phyloP scores from a whole-genome alignment of 768 basidiomycete genomes.

The Tubosaeta sp. region DNA sequence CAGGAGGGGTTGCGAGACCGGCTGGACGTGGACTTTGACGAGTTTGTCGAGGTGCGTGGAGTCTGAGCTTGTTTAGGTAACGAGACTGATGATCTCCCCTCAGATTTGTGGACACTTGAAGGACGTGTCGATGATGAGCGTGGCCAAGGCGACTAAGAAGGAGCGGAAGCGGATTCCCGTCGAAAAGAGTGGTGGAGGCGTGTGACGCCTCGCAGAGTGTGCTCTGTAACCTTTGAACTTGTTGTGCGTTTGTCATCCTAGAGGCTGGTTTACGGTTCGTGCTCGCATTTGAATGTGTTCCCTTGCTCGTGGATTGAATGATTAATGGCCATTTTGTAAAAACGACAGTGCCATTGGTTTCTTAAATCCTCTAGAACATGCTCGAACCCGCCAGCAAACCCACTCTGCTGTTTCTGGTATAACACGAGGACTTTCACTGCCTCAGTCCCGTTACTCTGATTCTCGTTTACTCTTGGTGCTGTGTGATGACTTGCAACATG shows the following conservation, averaged over 20 bases:
- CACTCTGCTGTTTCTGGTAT: too few species aligned
- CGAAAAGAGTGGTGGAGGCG: constrained; percentile 29
- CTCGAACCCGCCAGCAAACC: too few species aligned
- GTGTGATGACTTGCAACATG: too few species aligned
- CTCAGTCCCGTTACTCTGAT: too few species aligned
- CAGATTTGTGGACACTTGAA: constrained; percentile 74
- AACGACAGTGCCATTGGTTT: too few species aligned
- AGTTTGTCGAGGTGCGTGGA: constrained; percentile 75
- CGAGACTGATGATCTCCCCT: background rate
- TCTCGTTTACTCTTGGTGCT: too few species aligned
- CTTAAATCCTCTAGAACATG: too few species aligned
- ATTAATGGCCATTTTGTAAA: too few species aligned
- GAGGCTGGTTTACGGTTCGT: background rate
- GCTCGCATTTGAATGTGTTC: background rate
- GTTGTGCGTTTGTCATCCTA: background rate
- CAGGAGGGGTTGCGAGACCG: constrained; percentile 65
- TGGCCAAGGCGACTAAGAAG: constrained; percentile 29
- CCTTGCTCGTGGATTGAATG: too few species aligned
- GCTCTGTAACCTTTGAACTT: background rate
- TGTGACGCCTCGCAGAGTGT: constrained; percentile 6
- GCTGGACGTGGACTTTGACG: constrained; percentile 67
- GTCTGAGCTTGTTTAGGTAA: background rate
- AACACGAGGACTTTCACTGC: too few species aligned
- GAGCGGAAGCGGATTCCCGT: constrained; percentile 49
- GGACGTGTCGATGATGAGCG: constrained; percentile 52